Conservation (phyloP, 2,329 filamentous ascomycete genomes). For the Xylariaceae sp. region DNA sequence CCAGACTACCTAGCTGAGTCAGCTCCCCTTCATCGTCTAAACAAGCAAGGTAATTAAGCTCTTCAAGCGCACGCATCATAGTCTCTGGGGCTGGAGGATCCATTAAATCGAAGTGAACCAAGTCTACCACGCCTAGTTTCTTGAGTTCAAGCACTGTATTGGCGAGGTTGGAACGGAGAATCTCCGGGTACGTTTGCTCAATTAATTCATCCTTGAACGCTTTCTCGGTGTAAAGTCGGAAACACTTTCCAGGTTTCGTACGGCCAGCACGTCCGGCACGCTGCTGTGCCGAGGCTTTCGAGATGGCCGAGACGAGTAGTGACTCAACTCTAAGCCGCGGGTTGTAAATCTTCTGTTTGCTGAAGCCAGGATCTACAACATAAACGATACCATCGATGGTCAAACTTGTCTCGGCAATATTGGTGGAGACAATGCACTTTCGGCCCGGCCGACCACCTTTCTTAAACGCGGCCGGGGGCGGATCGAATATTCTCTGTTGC, state of each 20-base stretch:
- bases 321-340: constrained; percentile 96
- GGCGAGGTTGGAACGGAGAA: constrained; percentile 90
- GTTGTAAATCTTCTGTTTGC: constrained; percentile 99
- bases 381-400: constrained; percentile 99
- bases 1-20: constrained; percentile 81
- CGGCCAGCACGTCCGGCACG: constrained; percentile 98
- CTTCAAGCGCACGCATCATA: constrained; percentile 95
- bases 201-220: constrained; percentile 99
- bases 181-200: constrained; percentile 95
- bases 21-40: constrained; percentile 96
- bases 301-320: constrained; percentile 95
- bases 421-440: constrained; percentile 93
- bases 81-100: constrained; percentile 97
- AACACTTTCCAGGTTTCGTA: constrained; percentile 98
- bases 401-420: constrained; percentile 96
- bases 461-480: constrained; percentile 74
- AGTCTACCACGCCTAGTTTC: constrained; percentile 92
- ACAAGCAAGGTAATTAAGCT: constrained; percentile 96
- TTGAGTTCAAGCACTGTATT: constrained; percentile 96
- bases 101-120: constrained; percentile 99
- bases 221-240: constrained; percentile 91
- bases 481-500: constrained; percentile 94
- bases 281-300: constrained; percentile 96
- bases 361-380: constrained; percentile 98
- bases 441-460: constrained; percentile 85